Percentiles rank a stretch among this genome's conserved stretches.
phyloP scores from a whole-genome alignment of 495 filamentous ascomycete species.

The Penicillium alfredii region DNA sequence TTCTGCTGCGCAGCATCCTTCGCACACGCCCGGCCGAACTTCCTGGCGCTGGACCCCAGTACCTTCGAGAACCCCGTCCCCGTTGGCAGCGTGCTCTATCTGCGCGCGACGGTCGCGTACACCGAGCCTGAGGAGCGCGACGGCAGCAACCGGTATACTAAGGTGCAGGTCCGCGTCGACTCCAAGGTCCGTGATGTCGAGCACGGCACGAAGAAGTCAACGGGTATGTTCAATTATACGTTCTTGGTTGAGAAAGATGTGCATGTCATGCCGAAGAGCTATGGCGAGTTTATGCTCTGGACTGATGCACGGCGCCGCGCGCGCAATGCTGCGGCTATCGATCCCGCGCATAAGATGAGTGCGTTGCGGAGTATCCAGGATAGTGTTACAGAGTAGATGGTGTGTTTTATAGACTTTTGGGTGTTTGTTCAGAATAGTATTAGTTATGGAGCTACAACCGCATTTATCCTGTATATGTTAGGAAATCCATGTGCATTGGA shows the following conservation, averaged over 20 bases:
- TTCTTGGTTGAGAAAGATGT: slow-evolving; percentile 69
- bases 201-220: slow-evolving; percentile 67
- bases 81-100: slow-evolving; percentile 75
- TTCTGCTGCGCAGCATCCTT: slow-evolving; percentile 82
- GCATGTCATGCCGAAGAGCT: slow-evolving; percentile 68
- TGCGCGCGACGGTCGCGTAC: slow-evolving; percentile 71
- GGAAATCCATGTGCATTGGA: too few species aligned
- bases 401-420: background rate
- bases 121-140: slow-evolving; percentile 57
- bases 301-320: slow-evolving; percentile 63
- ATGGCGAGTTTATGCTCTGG: slow-evolving; percentile 75
- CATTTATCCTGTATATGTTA: too few species aligned
- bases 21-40: slow-evolving; percentile 67
- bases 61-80: slow-evolving; percentile 83
- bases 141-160: slow-evolving; percentile 45
- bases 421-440: too few species aligned
- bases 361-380: slow-evolving; percentile 36
- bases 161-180: slow-evolving; percentile 72
- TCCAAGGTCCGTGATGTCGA: slow-evolving; percentile 73
- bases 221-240: slow-evolving; percentile 82
- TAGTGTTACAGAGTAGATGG: slow-evolving; percentile 43
- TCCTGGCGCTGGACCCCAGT: slow-evolving; percentile 70
- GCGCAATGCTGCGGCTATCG: slow-evolving; percentile 35
- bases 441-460: too few species aligned
- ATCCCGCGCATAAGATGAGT: slow-evolving; percentile 31